Evolutionary conservation across 345 rosid species (phyloP), one percentile per base, ranked within the genome.

Genomic region (Salix viminalis): DNA sequence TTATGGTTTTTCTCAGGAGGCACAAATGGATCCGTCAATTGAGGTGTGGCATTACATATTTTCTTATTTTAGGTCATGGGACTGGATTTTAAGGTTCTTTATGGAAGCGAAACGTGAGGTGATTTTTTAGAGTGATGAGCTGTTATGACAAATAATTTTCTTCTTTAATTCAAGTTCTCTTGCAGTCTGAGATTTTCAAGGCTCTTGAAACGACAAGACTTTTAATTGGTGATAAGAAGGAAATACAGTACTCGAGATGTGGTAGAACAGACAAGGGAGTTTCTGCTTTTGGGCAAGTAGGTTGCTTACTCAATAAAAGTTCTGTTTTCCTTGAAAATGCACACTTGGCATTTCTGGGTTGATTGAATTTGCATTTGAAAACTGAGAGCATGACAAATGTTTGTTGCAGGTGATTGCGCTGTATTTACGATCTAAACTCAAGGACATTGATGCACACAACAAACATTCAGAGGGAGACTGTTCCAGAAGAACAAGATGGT

Each of bases 211-310:
- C 85, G 84, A 96, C 94, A 71, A 84, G 88, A 77, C 99, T 96
- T 76, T 84, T 90, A 72, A 84, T 89, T 85, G 93, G 94, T 71
- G 89, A 91, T 83, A 93, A 76, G 88, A 91, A 91, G 86, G 88
- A 89, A 42, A 84, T 84, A 77, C 88, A 74, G 67, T 93, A 96
- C 85, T 96, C 97, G 24, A 88, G 99, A 83, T 96, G 99, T 54
- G 98, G 97, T 71, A 91, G 98, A 83, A 96, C 99, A 26, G 98
- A 93, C 84, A 93, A 77, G 81, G 99, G 98, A 77, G 98, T 93
- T 79, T 96, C 99, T 9, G 89, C 99, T 14, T 89, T 91, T 83
- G 99, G 98, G 46, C 98, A 93, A 84, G 99, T 96, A 77, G 85
- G 85, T 44, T 58, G 64, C 26, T 58, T 58, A 3, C 15, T 26